Conservation (phyloP, 139 green algal species). For the Gonium pectorale region DNA sequence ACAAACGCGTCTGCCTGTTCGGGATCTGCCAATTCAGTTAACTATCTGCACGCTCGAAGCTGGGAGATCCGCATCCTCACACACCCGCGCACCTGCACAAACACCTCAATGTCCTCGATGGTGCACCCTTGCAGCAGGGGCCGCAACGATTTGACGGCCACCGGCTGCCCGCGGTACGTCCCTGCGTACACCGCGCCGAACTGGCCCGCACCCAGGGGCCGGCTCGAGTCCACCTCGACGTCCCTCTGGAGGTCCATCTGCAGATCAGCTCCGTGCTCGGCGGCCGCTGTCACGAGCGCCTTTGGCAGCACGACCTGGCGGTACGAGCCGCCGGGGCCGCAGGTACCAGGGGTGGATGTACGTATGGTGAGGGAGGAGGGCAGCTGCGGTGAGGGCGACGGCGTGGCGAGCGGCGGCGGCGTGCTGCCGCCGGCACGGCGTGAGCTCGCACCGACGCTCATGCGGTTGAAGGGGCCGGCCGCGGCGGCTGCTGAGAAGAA, state of each 20-base stretch:
- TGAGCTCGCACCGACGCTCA: too few relatives aligned
- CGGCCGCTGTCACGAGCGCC: neutral
- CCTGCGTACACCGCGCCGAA: slow-evolving; percentile 27
- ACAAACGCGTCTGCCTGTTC: too few relatives aligned
- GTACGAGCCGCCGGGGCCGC: neutral
- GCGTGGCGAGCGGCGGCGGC: too few relatives aligned
- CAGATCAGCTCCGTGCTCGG: slow-evolving; percentile 10
- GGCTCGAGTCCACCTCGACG: neutral
- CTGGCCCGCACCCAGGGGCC: slow-evolving; percentile 10
- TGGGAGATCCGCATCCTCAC: neutral
- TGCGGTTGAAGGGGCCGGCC: too few relatives aligned
- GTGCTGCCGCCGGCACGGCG: too few relatives aligned
- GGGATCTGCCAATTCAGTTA: too few relatives aligned
- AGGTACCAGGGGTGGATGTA: too few relatives aligned
- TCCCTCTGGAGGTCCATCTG: slow-evolving; percentile 28
- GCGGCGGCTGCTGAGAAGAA: too few relatives aligned
- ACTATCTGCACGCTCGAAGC: too few relatives aligned
- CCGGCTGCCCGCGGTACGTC: slow-evolving; percentile 6
- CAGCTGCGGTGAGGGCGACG: too few relatives aligned
- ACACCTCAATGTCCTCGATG: slow-evolving; percentile 27
- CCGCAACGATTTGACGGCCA: slow-evolving; percentile 32
- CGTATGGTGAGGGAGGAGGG: too few relatives aligned
- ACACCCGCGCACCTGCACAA: slow-evolving; percentile 5
- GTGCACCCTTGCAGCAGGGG: slow-evolving; percentile 28
- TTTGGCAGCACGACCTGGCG: slow-evolving; percentile 19